A percentile compares a stretch with the other conserved stretches of the same genome.
Evolutionary conservation across 2,329 filamentous ascomycete species (phyloP).

Genomic region (Hypoxylon sp.): DNA sequence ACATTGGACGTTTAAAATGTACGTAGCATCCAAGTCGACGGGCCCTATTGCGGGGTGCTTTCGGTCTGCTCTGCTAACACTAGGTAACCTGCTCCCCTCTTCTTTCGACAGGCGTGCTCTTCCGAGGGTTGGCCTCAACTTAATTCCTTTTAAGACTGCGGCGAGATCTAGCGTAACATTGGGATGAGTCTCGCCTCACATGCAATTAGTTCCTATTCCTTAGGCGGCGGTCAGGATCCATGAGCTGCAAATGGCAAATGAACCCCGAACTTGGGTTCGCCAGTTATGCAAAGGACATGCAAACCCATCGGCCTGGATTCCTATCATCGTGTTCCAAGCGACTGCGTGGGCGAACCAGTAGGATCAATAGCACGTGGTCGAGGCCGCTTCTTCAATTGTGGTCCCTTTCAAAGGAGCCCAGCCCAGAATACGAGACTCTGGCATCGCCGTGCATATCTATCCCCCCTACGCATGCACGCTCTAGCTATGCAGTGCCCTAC

Average conservation of each 20-base stretch:
- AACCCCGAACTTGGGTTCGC: conserved; percentile 1
- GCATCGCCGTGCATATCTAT: conserved; percentile 27
- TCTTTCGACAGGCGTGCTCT: neutral
- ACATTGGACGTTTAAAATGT: no score
- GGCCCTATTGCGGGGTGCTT: neutral
- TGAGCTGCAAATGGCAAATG: conserved; percentile 47
- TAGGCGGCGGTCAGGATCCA: neutral
- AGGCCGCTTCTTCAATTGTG: conserved; percentile 6
- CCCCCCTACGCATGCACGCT: neutral
- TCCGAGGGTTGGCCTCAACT: neutral
- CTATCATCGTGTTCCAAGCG: conserved; percentile 5
- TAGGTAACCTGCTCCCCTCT: no score
- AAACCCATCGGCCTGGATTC: conserved; percentile 26
- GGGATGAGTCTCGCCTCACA: neutral
- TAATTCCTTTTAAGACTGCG: neutral
- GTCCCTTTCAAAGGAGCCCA: neutral
- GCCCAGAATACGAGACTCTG: conserved; percentile 33
- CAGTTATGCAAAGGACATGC: conserved; percentile 12
- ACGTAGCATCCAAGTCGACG: no score
- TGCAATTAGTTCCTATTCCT: neutral
- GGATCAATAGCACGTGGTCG: conserved; percentile 6
- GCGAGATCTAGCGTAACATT: neutral
- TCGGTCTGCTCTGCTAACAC: neutral
- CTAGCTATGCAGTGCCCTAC: neutral
- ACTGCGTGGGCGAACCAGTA: conserved; percentile 25